phyloP scores from a whole-genome alignment of 2,329 filamentous ascomycete genomes.

The Colletotrichum sansevieriae region DNA sequence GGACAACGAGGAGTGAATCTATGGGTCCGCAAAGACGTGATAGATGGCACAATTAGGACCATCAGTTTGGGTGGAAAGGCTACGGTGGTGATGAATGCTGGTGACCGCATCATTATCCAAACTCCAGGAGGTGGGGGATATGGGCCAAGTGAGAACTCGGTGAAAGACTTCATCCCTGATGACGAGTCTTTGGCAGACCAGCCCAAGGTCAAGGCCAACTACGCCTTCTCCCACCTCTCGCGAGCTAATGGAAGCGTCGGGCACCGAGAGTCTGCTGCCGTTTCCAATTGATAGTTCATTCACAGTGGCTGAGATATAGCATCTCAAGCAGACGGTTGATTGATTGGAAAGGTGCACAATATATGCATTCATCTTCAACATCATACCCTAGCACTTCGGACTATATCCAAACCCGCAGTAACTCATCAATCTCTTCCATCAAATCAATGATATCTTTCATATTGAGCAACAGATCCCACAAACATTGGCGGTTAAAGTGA shows the following conservation, averaged over 20 bases:
- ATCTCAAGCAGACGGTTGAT: too few species aligned
- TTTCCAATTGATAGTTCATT: not conserved
- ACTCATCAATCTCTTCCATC: too few species aligned
- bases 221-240: not conserved
- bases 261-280: not conserved
- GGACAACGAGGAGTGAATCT: not conserved
- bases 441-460: too few species aligned
- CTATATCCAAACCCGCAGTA: too few species aligned
- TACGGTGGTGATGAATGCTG: not conserved
- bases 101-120: not conserved
- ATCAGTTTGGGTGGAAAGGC: constrained; percentile 5
- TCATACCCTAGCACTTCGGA: too few species aligned
- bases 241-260: not conserved
- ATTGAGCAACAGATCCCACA: too few species aligned
- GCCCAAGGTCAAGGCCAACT: not conserved
- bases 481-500: too few species aligned
- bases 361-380: too few species aligned
- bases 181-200: not conserved
- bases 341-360: too few species aligned
- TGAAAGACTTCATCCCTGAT: constrained; percentile 2
- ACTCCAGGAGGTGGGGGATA: constrained; percentile 12
- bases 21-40: not conserved
- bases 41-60: not conserved
- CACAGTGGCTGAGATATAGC: too few species aligned
- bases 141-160: not conserved